These are phyloP conservation scores for Tetracladium marchalianum DNA, from an alignment of 495 filamentous ascomycete genomes.

Conservation along the genomic window DNA sequence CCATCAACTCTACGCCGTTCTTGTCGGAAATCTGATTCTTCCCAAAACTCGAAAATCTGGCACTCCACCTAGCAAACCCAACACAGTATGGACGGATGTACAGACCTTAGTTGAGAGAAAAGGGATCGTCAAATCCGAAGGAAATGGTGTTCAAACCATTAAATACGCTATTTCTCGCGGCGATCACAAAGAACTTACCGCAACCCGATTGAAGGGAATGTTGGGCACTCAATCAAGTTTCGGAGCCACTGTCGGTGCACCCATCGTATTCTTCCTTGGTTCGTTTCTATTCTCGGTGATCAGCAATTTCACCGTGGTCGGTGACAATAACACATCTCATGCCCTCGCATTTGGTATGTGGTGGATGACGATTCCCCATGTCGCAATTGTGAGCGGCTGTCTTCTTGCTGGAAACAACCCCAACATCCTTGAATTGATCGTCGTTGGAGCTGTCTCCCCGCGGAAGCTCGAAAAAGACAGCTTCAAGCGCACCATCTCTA, in stretches of 20 bases:
- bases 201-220: conserved; percentile 4
- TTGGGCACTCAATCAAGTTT: conserved; percentile 21
- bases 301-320: conserved; percentile 27
- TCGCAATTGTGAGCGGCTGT: conserved; percentile 21
- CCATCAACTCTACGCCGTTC: conserved; percentile 7
- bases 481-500: neutral
- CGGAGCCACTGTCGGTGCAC: conserved; percentile 35
- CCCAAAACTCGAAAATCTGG: neutral
- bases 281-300: conserved; percentile 23
- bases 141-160: neutral
- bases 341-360: conserved; percentile 37
- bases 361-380: conserved; percentile 20
- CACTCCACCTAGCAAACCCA: neutral
- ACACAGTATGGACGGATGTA: conserved; percentile 3
- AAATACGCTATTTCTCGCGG: neutral
- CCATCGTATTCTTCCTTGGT: conserved; percentile 36
- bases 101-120: neutral
- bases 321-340: conserved; percentile 31
- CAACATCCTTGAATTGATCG: conserved; percentile 17
- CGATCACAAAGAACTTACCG: neutral
- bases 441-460: neutral
- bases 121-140: neutral
- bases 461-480: neutral
- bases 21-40: conserved; percentile 12
- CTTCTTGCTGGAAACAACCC: conserved; percentile 25